A percentile compares a stretch with the other conserved stretches of the same genome.
Conservation (phyloP, 169 alveolate species). For the Babesia sp. region DNA sequence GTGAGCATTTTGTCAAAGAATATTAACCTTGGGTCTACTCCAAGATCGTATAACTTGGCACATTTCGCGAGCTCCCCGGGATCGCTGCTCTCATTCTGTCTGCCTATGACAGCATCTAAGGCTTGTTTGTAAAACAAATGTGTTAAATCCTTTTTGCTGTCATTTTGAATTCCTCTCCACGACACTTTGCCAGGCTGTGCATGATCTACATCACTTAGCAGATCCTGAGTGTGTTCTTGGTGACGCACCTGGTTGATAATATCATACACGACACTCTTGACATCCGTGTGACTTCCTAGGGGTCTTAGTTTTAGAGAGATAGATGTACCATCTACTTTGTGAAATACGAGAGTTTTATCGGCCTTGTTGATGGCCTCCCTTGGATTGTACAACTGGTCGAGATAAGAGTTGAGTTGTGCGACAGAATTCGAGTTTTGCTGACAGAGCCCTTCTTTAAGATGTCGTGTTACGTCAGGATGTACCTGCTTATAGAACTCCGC, state of each 20-base stretch:
- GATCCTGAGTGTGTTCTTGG: background rate
- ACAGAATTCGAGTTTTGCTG: background rate
- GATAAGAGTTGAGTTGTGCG: background rate
- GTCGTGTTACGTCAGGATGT: background rate
- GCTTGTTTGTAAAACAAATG: background rate
- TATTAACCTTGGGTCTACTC: slow-evolving; percentile 28
- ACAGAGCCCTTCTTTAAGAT: background rate
- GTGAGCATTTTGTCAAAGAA: background rate
- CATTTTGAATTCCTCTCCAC: too few relatives aligned
- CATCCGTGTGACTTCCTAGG: background rate
- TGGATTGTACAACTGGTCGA: background rate
- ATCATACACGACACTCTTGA: background rate
- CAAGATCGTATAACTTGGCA: background rate
- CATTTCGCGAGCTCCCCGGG: background rate
- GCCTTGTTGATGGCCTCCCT: background rate
- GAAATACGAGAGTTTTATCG: background rate
- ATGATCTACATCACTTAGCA: background rate
- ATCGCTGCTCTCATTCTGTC: background rate
- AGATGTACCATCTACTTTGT: background rate
- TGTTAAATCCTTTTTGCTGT: background rate
- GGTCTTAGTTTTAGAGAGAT: background rate
- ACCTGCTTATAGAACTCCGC: background rate
- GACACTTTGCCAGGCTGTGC: background rate
- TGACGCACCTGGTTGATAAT: background rate
- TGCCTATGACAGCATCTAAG: background rate